Evolutionary conservation across 2,329 filamentous ascomycete species (phyloP), one percentile per base, ranked within the genome.

Genomic region (Aspergillus nomiae): DNA sequence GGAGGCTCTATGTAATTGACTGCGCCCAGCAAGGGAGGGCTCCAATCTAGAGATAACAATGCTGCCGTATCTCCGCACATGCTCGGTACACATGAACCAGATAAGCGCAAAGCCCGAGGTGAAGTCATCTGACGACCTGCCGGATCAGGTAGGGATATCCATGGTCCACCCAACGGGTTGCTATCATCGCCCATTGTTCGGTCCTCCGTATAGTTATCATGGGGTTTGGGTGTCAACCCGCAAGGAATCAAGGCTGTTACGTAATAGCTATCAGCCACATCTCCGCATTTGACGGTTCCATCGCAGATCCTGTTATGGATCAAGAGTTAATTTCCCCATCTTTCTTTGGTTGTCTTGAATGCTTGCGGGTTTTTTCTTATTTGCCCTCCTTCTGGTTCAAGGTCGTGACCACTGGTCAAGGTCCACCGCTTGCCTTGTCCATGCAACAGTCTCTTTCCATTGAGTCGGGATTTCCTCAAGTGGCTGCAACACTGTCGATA

Each of bases 401-500:
- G 51, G 60, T 32, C 14, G 24, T 51, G 45, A 48, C 38, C 43
- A 62, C 65, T 24, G 57, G 43, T 70, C 63, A 11, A 68, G 63
- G 7, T 66, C 70, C 11, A 71, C 70, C 3, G 65, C 72, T 24
- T 62, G 60, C 53, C 65, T 66, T 21, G 72, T 70, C 74, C 74
- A 76, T 24, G 64, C 59, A 30, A 75, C 66, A 3, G 69, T 74
- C 16, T 71, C 70, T 4, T 38, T 32, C 74, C 74, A 76, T 10
- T 67, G 65, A 3, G 62, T 30, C 1, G 73, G 74, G 36, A 73
- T 67, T 8, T 74, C 69, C 16, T 69, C 66, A n/a, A 71, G 38
- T 28, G 64, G 58, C 19, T 72, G 64, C n/a, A 76, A n/a, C 24
- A 70, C 71, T 2, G 71, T 70, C 45, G 69, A 63, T 16, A 76